Evolutionary conservation across 495 filamentous ascomycete species (phyloP).

Genomic region (Tuber brumale): DNA sequence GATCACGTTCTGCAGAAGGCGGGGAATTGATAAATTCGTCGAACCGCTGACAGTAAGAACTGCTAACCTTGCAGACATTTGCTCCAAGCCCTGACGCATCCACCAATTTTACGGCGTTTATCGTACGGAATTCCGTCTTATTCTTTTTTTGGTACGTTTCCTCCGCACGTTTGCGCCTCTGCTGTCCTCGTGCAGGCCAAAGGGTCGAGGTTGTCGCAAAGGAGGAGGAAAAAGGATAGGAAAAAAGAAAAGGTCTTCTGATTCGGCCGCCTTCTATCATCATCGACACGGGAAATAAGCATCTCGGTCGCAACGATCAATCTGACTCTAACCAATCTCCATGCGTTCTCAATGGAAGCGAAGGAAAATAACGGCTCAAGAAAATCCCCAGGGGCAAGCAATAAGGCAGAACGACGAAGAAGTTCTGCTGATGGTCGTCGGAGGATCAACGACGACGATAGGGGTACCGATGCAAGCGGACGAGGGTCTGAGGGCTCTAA

Average conservation of each 20-base stretch:
- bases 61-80: constrained; percentile 4
- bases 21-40: constrained; percentile 22
- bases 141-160: neutral
- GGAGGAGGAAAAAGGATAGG: neutral
- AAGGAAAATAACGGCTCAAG: constrained; percentile 39
- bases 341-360: constrained; percentile 42
- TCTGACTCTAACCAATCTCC: constrained; percentile 29
- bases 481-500: constrained; percentile 36
- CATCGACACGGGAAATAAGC: constrained; percentile 14
- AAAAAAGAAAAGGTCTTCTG: constrained; percentile 8
- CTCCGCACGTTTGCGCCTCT: neutral
- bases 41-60: constrained; percentile 20
- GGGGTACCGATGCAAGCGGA: constrained; percentile 13
- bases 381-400: constrained; percentile 28
- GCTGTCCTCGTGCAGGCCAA: neutral
- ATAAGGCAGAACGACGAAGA: constrained; percentile 12
- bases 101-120: neutral
- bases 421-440: constrained; percentile 25
- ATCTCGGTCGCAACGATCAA: constrained; percentile 29
- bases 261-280: constrained; percentile 17
- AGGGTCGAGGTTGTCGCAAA: neutral
- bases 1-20: constrained; percentile 13
- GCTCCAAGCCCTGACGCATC: neutral
- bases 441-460: constrained; percentile 10
- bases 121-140: neutral